A percentile compares a stretch with the other conserved stretches of the same genome.
Conservation (phyloP, 164 flowering plant genomes). For the Piper betle region DNA sequence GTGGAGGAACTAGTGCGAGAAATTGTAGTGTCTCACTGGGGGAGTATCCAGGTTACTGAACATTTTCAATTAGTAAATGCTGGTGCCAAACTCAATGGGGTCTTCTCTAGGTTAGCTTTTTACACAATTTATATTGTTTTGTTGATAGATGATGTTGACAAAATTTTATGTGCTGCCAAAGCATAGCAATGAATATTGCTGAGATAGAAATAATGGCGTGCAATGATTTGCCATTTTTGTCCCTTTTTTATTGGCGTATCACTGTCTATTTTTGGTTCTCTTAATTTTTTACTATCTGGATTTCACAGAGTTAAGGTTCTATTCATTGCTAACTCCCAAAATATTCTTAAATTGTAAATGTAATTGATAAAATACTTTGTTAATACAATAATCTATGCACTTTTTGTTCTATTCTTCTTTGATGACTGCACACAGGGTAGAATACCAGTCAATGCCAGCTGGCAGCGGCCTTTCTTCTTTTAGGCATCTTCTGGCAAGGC, state of each 20-base stretch:
- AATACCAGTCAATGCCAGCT: constrained; percentile 66
- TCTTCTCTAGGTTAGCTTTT: constrained; percentile 67
- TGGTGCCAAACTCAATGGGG: constrained; percentile 88
- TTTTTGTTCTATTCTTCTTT: neutral
- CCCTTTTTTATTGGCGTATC: too few species aligned
- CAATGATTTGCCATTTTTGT: too few species aligned
- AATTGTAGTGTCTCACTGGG: constrained; percentile 97
- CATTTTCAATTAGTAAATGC: constrained; percentile 69
- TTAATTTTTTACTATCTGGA: too few species aligned
- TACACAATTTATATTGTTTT: neutral
- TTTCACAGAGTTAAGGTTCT: too few species aligned
- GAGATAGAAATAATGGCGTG: too few species aligned
- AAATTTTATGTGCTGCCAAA: too few species aligned
- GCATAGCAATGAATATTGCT: too few species aligned
- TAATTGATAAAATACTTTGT: too few species aligned
- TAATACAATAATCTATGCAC: neutral
- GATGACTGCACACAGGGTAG: constrained; percentile 48
- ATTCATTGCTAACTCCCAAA: too few species aligned
- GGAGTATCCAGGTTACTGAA: constrained; percentile 81
- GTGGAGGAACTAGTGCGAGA: constrained; percentile 96
- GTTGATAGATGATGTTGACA: neutral
- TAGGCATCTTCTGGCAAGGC: constrained; percentile 54
- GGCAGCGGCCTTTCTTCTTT: constrained; percentile 68
- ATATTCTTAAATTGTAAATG: too few species aligned
- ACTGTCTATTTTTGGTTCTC: too few species aligned